Evolutionary conservation across 345 rosid genomes (phyloP).

Genomic region (Salix suchowensis): DNA sequence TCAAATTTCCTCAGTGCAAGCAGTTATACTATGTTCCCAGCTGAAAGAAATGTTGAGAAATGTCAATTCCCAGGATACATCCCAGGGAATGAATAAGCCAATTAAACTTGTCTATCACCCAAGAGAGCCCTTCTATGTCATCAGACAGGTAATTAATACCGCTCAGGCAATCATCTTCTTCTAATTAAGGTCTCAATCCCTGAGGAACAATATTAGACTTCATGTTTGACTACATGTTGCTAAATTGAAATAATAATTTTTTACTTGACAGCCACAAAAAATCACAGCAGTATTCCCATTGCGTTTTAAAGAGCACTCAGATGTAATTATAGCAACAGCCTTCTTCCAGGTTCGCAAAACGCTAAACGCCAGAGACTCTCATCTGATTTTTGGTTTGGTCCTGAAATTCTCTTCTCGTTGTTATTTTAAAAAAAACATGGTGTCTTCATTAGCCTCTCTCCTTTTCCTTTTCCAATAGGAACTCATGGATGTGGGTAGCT

Average conservation of each 20-base stretch:
- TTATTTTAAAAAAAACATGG: not conserved
- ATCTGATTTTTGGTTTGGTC: not conserved
- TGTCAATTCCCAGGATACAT: conserved; percentile 37
- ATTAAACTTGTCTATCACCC: conserved; percentile 68
- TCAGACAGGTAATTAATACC: conserved; percentile 60
- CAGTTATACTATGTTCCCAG: conserved; percentile 61
- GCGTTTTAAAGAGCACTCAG: conserved; percentile 75
- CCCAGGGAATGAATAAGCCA: conserved; percentile 44
- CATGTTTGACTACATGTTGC: not conserved
- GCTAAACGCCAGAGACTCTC: not conserved
- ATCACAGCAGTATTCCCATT: conserved; percentile 77
- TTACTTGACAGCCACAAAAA: conserved; percentile 44
- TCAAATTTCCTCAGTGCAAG: conserved; percentile 64
- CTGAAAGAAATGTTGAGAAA: conserved; percentile 65
- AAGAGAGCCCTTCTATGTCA: conserved; percentile 69
- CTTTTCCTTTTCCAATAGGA: conserved; percentile 41
- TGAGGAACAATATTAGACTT: not conserved
- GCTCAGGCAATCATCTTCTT: not conserved
- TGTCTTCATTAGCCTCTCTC: not conserved
- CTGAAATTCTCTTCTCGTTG: not conserved
- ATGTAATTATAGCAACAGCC: conserved; percentile 69
- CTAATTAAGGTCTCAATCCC: not conserved
- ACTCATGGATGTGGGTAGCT: conserved; percentile 67
- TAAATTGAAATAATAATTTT: not conserved
- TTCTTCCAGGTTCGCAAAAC: conserved; percentile 65